These are phyloP conservation scores for Amanita pseudoporphyria DNA, from an alignment of 768 basidiomycete genomes.

Conservation along the genomic window DNA sequence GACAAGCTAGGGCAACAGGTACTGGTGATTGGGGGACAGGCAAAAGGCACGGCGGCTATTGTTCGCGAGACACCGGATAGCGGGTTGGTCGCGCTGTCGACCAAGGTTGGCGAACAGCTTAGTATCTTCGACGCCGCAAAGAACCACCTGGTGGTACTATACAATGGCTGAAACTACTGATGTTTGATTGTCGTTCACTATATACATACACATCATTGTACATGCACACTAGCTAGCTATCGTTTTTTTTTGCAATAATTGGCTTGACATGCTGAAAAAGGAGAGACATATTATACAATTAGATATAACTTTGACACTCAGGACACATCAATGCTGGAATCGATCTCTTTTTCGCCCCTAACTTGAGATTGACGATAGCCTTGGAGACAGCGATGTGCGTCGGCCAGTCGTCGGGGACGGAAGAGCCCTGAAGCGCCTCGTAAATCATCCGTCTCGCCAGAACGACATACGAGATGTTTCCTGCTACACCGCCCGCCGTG, in stretches of 20 bases:
- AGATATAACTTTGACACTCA: slow-evolving; percentile 34
- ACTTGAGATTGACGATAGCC: slow-evolving; percentile 14
- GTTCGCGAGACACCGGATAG: slow-evolving; percentile 29
- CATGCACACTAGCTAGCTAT: slow-evolving; percentile 1
- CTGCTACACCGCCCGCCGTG: slow-evolving; percentile 32
- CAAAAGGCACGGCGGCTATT: slow-evolving; percentile 35
- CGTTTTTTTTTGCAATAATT: not conserved
- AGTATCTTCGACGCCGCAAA: slow-evolving; percentile 27
- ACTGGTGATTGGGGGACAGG: slow-evolving; percentile 34
- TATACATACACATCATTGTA: not conserved
- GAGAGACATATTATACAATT: slow-evolving; percentile 1
- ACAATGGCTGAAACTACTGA: slow-evolving; percentile 5
- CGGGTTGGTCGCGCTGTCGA: slow-evolving; percentile 26
- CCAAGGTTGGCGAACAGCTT: slow-evolving; percentile 21
- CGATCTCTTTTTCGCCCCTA: slow-evolving; percentile 11
- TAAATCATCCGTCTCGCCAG: slow-evolving; percentile 40
- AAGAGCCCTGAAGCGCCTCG: slow-evolving; percentile 18
- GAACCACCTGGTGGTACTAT: slow-evolving; percentile 25
- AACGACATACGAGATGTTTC: slow-evolving; percentile 39
- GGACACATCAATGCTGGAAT: slow-evolving; percentile 31
- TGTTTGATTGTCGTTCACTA: not conserved
- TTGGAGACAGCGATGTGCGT: slow-evolving; percentile 10
- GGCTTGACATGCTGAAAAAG: not conserved
- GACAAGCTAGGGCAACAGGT: slow-evolving; percentile 34
- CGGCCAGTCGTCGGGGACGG: slow-evolving; percentile 35